Percentiles rank a stretch among this genome's conserved stretches.
Evolutionary conservation across 2,329 filamentous ascomycete genomes (phyloP).

Genomic region (Aspergillus glaucus): DNA sequence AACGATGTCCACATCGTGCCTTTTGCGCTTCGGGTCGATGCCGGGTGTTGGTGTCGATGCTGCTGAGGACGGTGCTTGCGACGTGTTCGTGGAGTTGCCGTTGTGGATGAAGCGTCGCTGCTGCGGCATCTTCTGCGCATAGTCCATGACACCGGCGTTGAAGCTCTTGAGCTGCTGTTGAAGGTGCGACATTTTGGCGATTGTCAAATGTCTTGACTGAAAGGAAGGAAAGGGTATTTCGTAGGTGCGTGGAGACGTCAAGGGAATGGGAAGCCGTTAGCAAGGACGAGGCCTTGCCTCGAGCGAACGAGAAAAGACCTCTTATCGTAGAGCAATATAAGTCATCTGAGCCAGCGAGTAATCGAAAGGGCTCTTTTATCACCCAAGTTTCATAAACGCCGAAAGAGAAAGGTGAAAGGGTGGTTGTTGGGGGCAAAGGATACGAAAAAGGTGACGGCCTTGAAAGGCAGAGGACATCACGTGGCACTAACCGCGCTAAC

Average conservation of each 20-base stretch:
- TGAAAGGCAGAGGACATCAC: conserved; percentile 4
- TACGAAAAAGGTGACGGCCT: not conserved
- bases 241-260: not conserved
- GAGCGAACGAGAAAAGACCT: conserved; percentile 5
- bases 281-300: conserved; percentile 8
- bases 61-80: conserved; percentile 40
- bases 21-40: conserved; percentile 51
- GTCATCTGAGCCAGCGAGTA: not conserved
- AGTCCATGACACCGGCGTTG: conserved; percentile 56
- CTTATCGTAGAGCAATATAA: not conserved
- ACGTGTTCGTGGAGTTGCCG: conserved; percentile 50
- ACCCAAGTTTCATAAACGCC: not conserved
- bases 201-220: conserved; percentile 1
- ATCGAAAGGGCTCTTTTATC: not conserved
- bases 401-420: not conserved
- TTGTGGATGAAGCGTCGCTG: conserved; percentile 46
- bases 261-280: not conserved
- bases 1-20: conserved; percentile 49
- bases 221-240: not conserved
- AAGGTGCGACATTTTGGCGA: conserved; percentile 55
- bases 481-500: conserved; percentile 8
- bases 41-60: conserved; percentile 26
- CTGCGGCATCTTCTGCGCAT: conserved; percentile 57
- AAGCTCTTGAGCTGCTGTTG: conserved; percentile 60
- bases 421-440: not conserved